phyloP scores from a whole-genome alignment of 1,139 yeast species.

The Taphrina pruni region DNA sequence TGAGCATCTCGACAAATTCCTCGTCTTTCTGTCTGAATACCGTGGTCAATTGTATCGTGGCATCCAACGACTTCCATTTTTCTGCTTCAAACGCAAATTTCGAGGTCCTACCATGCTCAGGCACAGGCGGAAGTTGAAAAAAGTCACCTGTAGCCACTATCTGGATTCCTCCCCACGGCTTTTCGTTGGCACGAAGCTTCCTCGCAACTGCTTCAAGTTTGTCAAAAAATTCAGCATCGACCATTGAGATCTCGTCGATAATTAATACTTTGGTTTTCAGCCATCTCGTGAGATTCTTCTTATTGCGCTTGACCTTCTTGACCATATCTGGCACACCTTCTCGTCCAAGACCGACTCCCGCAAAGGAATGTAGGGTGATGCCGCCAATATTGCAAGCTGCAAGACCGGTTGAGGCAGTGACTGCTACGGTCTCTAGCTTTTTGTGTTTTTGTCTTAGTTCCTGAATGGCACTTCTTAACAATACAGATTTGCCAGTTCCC shows the following conservation, averaged over 20 bases:
- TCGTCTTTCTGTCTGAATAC: constrained; percentile 95
- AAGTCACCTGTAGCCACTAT: constrained; percentile 86
- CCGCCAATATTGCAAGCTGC: constrained; percentile 95
- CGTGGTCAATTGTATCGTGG: constrained; percentile 71
- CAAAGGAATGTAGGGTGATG: constrained; percentile 78
- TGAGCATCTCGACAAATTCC: constrained; percentile 78
- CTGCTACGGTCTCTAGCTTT: constrained; percentile 63
- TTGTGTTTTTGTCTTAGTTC: constrained; percentile 58
- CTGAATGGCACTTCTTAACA: constrained; percentile 71
- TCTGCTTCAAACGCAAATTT: constrained; percentile 78
- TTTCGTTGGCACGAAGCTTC: constrained; percentile 57
- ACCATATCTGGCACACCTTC: constrained; percentile 57
- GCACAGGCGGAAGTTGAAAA: constrained; percentile 87
- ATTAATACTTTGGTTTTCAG: constrained; percentile 64
- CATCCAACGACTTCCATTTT: constrained; percentile 73
- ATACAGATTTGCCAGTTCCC: constrained; percentile 86
- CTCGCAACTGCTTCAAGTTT: constrained; percentile 72
- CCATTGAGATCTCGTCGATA: constrained; percentile 88
- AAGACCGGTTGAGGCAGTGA: constrained; percentile 90
- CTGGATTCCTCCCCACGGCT: constrained; percentile 90
- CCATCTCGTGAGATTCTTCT: constrained; percentile 68
- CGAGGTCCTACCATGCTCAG: constrained; percentile 53
- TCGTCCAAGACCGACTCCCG: constrained; percentile 81
- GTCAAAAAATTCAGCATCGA: constrained; percentile 75
- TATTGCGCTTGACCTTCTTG: constrained; percentile 61